Evolutionary conservation across 176 grass and related monocot genomes (phyloP).

Genomic region (Raddia distichophylla): DNA sequence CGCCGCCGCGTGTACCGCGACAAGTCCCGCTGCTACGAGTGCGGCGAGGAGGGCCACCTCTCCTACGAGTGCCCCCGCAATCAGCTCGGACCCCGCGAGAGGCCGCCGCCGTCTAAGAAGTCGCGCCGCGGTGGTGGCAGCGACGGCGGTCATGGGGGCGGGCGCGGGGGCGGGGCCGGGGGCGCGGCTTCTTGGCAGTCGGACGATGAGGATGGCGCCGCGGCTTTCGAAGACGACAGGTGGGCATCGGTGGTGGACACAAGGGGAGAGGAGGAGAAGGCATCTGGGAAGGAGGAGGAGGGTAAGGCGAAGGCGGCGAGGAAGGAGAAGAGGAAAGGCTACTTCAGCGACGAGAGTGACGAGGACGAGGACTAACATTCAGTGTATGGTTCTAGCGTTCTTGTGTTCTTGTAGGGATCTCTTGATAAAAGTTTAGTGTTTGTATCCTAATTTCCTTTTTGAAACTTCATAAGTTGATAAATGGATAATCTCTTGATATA

Average conservation of each 20-base stretch:
- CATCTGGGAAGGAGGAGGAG: conserved; percentile 38
- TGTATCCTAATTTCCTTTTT: conserved; percentile 40
- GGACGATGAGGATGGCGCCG: conserved; percentile 31
- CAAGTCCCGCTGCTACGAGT: conserved; percentile 90
- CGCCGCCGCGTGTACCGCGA: conserved; percentile 85
- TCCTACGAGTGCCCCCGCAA: conserved; percentile 97
- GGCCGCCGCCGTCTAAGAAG: conserved; percentile 57
- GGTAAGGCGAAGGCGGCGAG: conserved; percentile 39
- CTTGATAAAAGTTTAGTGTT: neutral
- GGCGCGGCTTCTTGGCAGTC: conserved; percentile 22
- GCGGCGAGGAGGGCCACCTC: conserved; percentile 78
- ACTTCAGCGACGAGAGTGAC: conserved; percentile 96
- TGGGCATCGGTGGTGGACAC: conserved; percentile 65
- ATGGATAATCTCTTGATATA: conserved; percentile 25
- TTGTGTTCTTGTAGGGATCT: conserved; percentile 22
- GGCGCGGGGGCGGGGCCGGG: neutral
- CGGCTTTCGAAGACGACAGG: conserved; percentile 56
- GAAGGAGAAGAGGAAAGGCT: conserved; percentile 89
- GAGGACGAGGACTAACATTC: conserved; percentile 69
- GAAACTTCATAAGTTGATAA: conserved; percentile 18
- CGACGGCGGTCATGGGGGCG: neutral
- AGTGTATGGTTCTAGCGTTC: conserved; percentile 26
- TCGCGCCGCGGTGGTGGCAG: conserved; percentile 25
- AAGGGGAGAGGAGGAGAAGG: conserved; percentile 57
- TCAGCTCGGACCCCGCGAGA: conserved; percentile 82